Conservation (phyloP, 352 stramenopile species). For the Phytopythium oedochilum region DNA sequence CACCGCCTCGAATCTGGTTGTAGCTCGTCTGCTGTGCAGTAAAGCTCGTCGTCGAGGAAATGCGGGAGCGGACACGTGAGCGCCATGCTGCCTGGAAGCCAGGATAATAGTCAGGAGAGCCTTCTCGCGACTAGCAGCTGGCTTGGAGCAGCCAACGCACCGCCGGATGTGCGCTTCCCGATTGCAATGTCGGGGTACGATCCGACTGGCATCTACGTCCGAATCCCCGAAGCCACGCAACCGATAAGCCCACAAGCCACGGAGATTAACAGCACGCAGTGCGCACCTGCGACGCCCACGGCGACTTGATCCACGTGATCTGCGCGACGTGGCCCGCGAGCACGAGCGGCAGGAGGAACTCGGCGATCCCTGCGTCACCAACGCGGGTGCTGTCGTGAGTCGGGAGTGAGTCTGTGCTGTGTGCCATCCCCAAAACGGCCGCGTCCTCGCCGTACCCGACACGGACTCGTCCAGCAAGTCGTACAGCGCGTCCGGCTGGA, state of each 20-base stretch:
- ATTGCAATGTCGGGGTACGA: constrained; percentile 26
- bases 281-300: constrained; percentile 69
- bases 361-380: constrained; percentile 76
- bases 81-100: constrained; percentile 18
- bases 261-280: too few species aligned
- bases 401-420: too few species aligned
- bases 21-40: constrained; percentile 32
- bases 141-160: constrained; percentile 6
- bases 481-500: constrained; percentile 67
- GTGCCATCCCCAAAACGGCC: too few species aligned
- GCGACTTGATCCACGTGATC: constrained; percentile 81
- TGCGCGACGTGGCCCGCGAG: constrained; percentile 73
- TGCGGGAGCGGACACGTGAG: constrained; percentile 55
- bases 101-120: too few species aligned
- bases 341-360: constrained; percentile 80
- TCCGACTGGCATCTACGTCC: constrained; percentile 30
- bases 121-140: not conserved
- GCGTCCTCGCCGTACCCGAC: constrained; percentile 14
- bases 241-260: not conserved
- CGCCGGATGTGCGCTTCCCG: constrained; percentile 29
- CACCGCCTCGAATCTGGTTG: constrained; percentile 24
- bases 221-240: not conserved
- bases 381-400: too few species aligned
- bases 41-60: constrained; percentile 73
- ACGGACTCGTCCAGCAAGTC: constrained; percentile 58